phyloP scores from a whole-genome alignment of 2,329 filamentous ascomycete species.

The Arthrinium puccinioides region DNA sequence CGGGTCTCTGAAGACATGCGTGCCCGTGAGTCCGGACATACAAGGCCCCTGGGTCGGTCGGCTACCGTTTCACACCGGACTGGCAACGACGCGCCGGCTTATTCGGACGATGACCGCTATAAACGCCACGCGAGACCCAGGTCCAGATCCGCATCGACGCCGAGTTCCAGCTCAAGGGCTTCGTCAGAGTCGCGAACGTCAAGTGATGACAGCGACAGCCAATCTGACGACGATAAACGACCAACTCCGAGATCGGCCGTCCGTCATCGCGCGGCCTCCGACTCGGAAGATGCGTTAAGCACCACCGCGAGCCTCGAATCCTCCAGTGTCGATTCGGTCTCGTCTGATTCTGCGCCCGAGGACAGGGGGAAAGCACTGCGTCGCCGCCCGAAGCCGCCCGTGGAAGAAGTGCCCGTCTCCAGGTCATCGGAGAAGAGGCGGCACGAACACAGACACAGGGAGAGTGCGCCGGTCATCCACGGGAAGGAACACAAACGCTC shows the following conservation, averaged over 20 bases:
- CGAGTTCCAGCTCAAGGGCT: conserved; percentile 7
- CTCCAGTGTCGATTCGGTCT: neutral
- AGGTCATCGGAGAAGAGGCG: neutral
- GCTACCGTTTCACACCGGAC: conserved; percentile 14
- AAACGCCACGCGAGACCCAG: conserved; percentile 17
- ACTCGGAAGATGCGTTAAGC: conserved; percentile 26
- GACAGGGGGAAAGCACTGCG: conserved; percentile 1
- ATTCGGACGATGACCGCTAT: conserved; percentile 16
- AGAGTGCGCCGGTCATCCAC: conserved; percentile 6
- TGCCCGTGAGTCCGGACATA: conserved; percentile 21
- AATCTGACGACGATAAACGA: conserved; percentile 1
- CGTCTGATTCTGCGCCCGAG: neutral
- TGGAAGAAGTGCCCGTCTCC: neutral
- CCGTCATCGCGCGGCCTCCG: conserved; percentile 30
- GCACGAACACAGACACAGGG: conserved; percentile 1
- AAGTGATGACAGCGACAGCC: conserved; percentile 12
- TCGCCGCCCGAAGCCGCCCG: neutral
- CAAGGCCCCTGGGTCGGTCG: conserved; percentile 16
- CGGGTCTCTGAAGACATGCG: conserved; percentile 18
- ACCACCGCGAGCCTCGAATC: conserved; percentile 24
- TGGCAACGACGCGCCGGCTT: conserved; percentile 14
- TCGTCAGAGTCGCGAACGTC: neutral
- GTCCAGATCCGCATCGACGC: conserved; percentile 13
- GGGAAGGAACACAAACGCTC: conserved; percentile 8
- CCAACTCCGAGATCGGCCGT: conserved; percentile 25